These are phyloP conservation scores for Linanthus parryae DNA, from an alignment of 148 eudicot genomes.

Conservation along the genomic window DNA sequence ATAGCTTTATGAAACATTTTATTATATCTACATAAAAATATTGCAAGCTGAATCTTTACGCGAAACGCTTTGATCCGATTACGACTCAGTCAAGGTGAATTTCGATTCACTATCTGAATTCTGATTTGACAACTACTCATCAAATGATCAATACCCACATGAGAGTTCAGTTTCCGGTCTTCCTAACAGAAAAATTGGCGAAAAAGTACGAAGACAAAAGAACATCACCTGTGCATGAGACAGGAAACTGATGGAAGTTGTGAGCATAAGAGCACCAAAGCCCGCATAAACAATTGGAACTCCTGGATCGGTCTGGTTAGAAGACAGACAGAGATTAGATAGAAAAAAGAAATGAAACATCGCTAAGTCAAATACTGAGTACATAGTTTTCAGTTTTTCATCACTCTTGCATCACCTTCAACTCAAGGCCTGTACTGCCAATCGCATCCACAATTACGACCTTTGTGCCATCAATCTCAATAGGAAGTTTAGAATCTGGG, in stretches of 20 bases:
- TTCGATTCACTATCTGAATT: no score
- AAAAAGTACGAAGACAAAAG: no score
- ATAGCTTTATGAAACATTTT: no score
- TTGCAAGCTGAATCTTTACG: no score
- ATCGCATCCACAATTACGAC: constrained; percentile 80
- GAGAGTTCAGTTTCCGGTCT: no score
- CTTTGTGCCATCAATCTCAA: constrained; percentile 78
- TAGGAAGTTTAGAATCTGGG: constrained; percentile 87
- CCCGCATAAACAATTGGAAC: constrained; percentile 95
- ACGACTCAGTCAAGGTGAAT: no score
- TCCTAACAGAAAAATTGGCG: no score
- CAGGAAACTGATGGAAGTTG: constrained; percentile 85
- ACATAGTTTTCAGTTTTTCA: not conserved
- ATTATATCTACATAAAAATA: no score
- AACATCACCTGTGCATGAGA: constrained; percentile 96
- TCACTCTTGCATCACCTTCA: constrained; percentile 42
- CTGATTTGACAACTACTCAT: no score
- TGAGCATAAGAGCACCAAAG: constrained; percentile 93
- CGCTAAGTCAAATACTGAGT: no score
- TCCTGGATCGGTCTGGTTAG: constrained; percentile 81
- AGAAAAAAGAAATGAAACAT: not conserved
- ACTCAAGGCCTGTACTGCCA: constrained; percentile 87
- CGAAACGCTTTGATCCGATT: no score
- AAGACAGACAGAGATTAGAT: not conserved
- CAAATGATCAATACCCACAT: no score